Conservation (phyloP, 768 basidiomycete species). For the Naematelia aurantialba region DNA sequence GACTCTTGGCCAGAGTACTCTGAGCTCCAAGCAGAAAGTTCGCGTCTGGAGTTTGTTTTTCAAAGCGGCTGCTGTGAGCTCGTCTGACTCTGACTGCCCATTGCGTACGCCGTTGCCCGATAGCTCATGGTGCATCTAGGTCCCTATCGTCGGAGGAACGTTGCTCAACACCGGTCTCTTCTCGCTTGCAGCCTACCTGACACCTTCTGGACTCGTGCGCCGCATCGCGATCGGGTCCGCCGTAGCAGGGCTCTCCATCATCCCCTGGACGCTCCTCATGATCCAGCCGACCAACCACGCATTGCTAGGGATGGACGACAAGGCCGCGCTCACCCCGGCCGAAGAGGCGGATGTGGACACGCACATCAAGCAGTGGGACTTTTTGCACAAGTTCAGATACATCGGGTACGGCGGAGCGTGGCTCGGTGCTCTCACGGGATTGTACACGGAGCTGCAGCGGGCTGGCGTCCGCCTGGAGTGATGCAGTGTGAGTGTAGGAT, state of each 20-base stretch:
- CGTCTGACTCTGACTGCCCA: no score
- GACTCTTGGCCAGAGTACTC: constrained; percentile 1
- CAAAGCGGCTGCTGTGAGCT: constrained; percentile 10
- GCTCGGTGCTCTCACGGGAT: not conserved
- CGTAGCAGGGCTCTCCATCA: not conserved
- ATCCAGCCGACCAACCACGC: constrained; percentile 13
- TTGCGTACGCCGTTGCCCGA: no score
- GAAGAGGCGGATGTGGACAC: constrained; percentile 13
- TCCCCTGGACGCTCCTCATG: constrained; percentile 11
- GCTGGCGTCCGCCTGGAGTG: not conserved
- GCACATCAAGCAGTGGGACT: constrained; percentile 5
- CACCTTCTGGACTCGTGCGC: constrained; percentile 7
- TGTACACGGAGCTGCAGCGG: not conserved
- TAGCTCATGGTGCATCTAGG: no score
- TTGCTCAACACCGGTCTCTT: constrained; percentile 5
- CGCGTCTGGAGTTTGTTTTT: constrained; percentile 16
- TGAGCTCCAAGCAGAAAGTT: constrained; percentile 12
- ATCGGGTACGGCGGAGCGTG: constrained; percentile 2
- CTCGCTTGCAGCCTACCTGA: constrained; percentile 13
- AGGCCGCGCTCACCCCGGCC: constrained; percentile 1
- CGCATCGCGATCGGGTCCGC: constrained; percentile 5
- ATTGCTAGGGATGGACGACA: not conserved
- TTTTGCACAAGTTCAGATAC: constrained; percentile 4
- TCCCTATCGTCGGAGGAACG: constrained; percentile 7
- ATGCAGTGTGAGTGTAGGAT: no score